These are phyloP conservation scores for Escallonia rubra DNA, from an alignment of 129 eudicot genomes.

Conservation along the genomic window DNA sequence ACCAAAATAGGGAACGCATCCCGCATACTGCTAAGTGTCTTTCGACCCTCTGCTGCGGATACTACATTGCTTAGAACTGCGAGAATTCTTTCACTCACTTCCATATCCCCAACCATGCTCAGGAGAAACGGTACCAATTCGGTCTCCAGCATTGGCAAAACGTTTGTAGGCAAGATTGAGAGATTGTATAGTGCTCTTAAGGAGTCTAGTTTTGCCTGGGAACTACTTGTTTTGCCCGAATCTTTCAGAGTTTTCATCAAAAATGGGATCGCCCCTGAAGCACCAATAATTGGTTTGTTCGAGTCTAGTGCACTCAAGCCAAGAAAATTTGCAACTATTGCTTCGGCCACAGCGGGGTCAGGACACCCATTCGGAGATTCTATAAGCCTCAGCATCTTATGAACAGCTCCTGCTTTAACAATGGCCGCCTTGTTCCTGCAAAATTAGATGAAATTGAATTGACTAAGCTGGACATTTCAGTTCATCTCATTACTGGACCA, in stretches of 20 bases:
- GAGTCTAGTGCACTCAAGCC: conserved; percentile 81
- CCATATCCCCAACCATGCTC: conserved; percentile 63
- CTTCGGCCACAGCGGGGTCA: conserved; percentile 38
- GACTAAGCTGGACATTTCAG: conserved; percentile 2
- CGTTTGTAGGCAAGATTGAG: conserved; percentile 56
- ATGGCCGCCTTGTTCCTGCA: conserved; percentile 91
- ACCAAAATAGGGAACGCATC: conserved; percentile 55
- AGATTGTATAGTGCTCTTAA: conserved; percentile 75
- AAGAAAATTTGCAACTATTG: conserved; percentile 79
- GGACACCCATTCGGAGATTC: conserved; percentile 29
- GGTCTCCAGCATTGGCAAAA: conserved; percentile 45
- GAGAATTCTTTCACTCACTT: conserved; percentile 67
- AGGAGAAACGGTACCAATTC: conserved; percentile 50
- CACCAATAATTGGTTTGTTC: conserved; percentile 76
- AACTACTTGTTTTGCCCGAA: conserved; percentile 14
- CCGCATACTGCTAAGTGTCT: conserved; percentile 40
- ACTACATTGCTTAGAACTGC: conserved; percentile 72
- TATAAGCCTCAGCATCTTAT: conserved; percentile 75
- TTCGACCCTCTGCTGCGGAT: conserved; percentile 61
- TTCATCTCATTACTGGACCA: conserved; percentile 12
- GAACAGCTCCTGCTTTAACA: conserved; percentile 87
- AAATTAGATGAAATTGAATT: not conserved
- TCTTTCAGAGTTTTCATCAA: conserved; percentile 43
- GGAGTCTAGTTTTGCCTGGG: conserved; percentile 66
- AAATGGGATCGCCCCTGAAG: conserved; percentile 76